Percentiles rank a stretch among this genome's conserved stretches.
Conservation (phyloP, 2,329 filamentous ascomycete species). For the Coniochaeta sp. region DNA sequence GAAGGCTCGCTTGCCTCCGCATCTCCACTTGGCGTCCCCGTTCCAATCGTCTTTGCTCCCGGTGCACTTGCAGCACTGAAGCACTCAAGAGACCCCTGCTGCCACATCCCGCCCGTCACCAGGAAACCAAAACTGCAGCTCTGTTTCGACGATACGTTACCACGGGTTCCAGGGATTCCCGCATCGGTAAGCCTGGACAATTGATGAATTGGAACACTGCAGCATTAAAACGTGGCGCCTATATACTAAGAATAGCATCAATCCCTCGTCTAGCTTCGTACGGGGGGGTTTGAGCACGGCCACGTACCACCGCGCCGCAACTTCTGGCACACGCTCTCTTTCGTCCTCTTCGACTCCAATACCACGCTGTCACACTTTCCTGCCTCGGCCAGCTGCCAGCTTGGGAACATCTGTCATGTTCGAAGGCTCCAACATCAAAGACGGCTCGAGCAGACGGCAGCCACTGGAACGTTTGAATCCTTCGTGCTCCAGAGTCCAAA, state of each 20-base stretch:
- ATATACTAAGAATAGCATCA: slow-evolving; percentile 24
- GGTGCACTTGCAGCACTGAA: neutral
- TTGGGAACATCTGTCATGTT: neutral
- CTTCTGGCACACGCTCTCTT: neutral
- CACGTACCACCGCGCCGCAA: slow-evolving; percentile 14
- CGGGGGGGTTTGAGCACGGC: slow-evolving; percentile 8
- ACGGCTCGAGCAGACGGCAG: slow-evolving; percentile 1
- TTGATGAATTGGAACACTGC: slow-evolving; percentile 22
- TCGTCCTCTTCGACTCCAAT: neutral
- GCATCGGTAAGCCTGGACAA: slow-evolving; percentile 22
- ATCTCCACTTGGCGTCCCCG: neutral
- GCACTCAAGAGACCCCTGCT: neutral
- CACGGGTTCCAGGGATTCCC: slow-evolving; percentile 17
- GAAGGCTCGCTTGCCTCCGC: slow-evolving; percentile 2
- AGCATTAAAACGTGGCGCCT: slow-evolving; percentile 21
- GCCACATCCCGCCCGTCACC: neutral
- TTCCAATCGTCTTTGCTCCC: neutral
- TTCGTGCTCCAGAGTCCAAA: neutral
- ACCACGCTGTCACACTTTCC: slow-evolving; percentile 1
- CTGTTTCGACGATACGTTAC: slow-evolving; percentile 22
- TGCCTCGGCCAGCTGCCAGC: slow-evolving; percentile 3
- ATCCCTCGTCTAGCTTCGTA: slow-evolving; percentile 6
- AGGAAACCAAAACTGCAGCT: neutral
- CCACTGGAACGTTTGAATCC: neutral
- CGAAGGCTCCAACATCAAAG: neutral